phyloP scores from a whole-genome alignment of 75 land plant genomes.

The Isoetes taiwanensis region DNA sequence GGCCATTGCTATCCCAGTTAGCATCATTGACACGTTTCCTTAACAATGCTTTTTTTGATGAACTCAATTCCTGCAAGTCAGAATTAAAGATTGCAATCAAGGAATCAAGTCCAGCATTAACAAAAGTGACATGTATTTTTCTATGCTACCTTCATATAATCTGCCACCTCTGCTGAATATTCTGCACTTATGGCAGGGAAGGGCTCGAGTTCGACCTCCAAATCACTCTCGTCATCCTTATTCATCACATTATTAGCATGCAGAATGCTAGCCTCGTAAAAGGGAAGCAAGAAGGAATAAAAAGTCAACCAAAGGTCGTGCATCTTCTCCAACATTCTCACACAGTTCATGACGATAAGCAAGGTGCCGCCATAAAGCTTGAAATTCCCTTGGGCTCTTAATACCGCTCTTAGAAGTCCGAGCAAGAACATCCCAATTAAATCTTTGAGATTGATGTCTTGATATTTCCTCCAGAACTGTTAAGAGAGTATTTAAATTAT shows the following conservation, averaged over 20 bases:
- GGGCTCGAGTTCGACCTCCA: constrained; percentile 72
- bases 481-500: constrained; percentile 45
- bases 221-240: constrained; percentile 89
- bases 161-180: constrained; percentile 47
- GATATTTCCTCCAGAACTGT: constrained; percentile 65
- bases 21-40: no score
- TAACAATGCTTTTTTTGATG: no score
- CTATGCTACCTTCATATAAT: constrained; percentile 61
- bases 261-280: no score
- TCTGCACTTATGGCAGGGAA: constrained; percentile 49
- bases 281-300: neutral
- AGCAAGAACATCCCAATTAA: constrained; percentile 61
- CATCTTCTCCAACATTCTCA: constrained; percentile 35
- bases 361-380: constrained; percentile 77
- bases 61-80: no score
- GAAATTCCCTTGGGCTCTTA: constrained; percentile 65
- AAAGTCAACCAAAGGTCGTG: constrained; percentile 40
- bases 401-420: constrained; percentile 71
- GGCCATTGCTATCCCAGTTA: no score
- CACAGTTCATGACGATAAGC: constrained; percentile 45
- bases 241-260: neutral
- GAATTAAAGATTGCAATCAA: no score
- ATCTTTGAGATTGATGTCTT: constrained; percentile 23
- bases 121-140: neutral
- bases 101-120: no score